Percentiles rank a stretch among this genome's conserved stretches.
Conservation (phyloP, 306 rosid genomes). For the Cicer pinnatifidum region DNA sequence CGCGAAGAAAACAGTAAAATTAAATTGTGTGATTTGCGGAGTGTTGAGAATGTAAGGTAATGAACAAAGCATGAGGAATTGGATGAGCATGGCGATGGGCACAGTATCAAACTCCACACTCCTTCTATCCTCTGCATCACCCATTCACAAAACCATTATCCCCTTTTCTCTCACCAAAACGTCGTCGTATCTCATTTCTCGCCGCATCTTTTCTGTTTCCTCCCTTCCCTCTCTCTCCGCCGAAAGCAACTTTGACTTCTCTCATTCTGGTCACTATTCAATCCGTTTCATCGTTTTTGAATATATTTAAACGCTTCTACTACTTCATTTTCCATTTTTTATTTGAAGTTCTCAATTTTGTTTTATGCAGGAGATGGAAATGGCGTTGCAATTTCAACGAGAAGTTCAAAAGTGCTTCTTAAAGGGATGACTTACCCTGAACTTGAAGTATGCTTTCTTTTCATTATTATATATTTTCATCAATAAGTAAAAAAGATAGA, state of each 20-base stretch:
- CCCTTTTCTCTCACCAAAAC: conserved; percentile 44
- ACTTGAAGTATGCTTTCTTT: conserved; percentile 58
- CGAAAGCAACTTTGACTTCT: not conserved
- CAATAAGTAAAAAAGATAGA: too few relatives aligned
- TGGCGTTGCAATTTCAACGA: conserved; percentile 34
- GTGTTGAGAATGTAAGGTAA: not conserved
- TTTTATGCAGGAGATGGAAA: conserved; percentile 42
- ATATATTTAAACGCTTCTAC: not conserved
- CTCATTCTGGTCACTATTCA: conserved; percentile 49
- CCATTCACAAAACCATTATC: conserved; percentile 31
- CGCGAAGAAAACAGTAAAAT: not conserved
- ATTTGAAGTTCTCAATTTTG: not conserved
- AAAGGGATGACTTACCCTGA: conserved; percentile 82
- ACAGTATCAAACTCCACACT: conserved; percentile 41
- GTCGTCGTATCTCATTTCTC: conserved; percentile 42
- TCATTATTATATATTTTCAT: not conserved
- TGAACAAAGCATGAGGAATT: conserved; percentile 37
- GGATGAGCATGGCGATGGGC: conserved; percentile 59
- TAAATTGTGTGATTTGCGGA: not conserved
- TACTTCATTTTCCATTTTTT: not conserved
- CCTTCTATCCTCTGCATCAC: conserved; percentile 3
- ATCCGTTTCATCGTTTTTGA: not conserved
- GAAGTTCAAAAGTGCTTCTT: conserved; percentile 61
- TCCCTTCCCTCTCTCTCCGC: not conserved
- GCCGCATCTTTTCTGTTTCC: conserved; percentile 52